Evolutionary conservation across 2,329 filamentous ascomycete species (phyloP).

Genomic region (Rhynchosporium agropyri): DNA sequence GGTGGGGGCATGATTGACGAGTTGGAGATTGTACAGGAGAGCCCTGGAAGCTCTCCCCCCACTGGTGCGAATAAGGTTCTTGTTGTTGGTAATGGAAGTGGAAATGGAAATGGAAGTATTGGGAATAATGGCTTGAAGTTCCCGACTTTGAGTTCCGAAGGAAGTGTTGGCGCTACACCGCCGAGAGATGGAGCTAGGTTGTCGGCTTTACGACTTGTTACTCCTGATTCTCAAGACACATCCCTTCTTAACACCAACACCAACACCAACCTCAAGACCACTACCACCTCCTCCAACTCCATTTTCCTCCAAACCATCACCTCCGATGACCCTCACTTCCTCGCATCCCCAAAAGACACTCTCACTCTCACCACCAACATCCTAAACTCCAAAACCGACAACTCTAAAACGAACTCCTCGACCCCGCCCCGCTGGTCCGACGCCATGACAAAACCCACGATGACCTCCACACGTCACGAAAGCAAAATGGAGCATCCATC

Average conservation of each 20-base stretch:
- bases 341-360: not conserved
- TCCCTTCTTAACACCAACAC: not conserved
- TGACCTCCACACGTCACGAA: conserved; percentile 23
- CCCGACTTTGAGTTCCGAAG: conserved; percentile 19
- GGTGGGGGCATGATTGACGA: conserved; percentile 14
- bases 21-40: conserved; percentile 22
- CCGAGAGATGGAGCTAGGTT: not conserved
- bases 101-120: not conserved
- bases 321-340: no score
- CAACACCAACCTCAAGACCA: no score
- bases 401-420: not conserved
- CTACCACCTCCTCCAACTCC: no score
- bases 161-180: not conserved
- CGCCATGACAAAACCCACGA: conserved; percentile 28
- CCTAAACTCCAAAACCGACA: not conserved
- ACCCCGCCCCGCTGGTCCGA: conserved; percentile 26
- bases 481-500: conserved; percentile 34
- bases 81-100: not conserved
- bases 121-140: conserved; percentile 11
- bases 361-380: no score
- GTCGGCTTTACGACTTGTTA: not conserved
- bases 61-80: not conserved
- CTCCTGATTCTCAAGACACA: not conserved
- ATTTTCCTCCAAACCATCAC: no score
- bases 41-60: not conserved